phyloP scores from a whole-genome alignment of 352 stramenopile genomes.

The Globisporangium orthogonon region DNA sequence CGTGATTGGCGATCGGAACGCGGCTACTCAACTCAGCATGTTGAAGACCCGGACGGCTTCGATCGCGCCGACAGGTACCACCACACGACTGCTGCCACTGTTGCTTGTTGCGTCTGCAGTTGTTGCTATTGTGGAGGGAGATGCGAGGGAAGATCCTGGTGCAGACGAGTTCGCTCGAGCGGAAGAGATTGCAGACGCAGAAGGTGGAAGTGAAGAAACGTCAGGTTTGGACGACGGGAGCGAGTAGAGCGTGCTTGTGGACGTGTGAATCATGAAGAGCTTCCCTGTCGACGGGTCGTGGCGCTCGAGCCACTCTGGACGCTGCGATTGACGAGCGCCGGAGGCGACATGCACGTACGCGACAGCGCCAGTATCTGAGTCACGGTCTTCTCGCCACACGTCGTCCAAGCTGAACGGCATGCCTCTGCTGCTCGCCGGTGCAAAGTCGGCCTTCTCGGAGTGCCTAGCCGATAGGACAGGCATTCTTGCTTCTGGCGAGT shows the following conservation, averaged over 20 bases:
- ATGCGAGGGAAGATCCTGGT: background rate
- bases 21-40: constrained; percentile 3
- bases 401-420: constrained; percentile 6
- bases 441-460: background rate
- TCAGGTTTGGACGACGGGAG: background rate
- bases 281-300: constrained; percentile 8
- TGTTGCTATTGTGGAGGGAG: background rate
- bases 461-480: background rate
- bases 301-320: constrained; percentile 14
- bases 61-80: constrained; percentile 17
- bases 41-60: constrained; percentile 21
- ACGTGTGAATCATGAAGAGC: constrained; percentile 13
- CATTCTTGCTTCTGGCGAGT: background rate
- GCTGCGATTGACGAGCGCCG: constrained; percentile 1
- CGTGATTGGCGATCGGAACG: background rate
- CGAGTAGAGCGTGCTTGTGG: constrained; percentile 10
- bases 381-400: constrained; percentile 10
- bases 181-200: background rate
- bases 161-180: background rate
- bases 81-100: background rate
- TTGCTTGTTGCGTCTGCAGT: background rate
- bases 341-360: constrained; percentile 11
- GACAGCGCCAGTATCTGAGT: background rate
- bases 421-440: background rate
- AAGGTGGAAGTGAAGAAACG: background rate